Conservation (phyloP, 2,329 filamentous ascomycete species). For the Tolypocladium album region DNA sequence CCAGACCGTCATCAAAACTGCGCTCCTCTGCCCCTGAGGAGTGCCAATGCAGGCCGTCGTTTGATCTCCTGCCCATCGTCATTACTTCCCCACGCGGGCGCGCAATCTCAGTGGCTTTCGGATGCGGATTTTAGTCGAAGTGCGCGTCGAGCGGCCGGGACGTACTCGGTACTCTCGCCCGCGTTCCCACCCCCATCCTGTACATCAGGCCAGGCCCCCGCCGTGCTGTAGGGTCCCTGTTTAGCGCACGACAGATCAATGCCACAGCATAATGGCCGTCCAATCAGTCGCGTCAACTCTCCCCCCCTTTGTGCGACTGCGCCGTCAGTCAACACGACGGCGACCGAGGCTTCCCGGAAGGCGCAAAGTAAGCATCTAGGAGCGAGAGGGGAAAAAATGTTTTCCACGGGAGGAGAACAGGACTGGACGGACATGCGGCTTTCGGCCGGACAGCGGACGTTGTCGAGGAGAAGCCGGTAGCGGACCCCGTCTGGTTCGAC, state of each 20-base stretch:
- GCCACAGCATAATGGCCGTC: slow-evolving; percentile 12
- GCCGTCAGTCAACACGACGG: slow-evolving; percentile 18
- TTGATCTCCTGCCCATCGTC: background rate
- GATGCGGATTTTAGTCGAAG: background rate
- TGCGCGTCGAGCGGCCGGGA: background rate
- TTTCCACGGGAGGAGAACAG: background rate
- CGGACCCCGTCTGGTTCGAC: background rate
- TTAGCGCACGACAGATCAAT: slow-evolving; percentile 20
- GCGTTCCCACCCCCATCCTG: background rate
- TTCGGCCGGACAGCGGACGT: background rate
- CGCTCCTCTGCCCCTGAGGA: background rate
- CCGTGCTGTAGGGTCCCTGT: slow-evolving; percentile 8
- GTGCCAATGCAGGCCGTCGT: background rate
- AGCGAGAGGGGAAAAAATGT: background rate
- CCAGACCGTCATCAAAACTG: background rate
- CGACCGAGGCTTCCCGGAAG: slow-evolving; percentile 12
- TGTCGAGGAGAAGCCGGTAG: background rate
- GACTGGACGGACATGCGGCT: background rate
- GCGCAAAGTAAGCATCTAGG: background rate
- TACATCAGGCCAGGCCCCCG: background rate
- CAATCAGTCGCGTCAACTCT: slow-evolving; percentile 13
- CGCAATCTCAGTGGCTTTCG: background rate
- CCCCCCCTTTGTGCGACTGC: slow-evolving; percentile 7
- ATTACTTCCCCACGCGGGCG: background rate
- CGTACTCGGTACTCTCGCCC: background rate